A percentile compares a stretch with the other conserved stretches of the same genome.
Evolutionary conservation across 2,329 filamentous ascomycete genomes (phyloP).

Genomic region (Sphaceloma murrayae): DNA sequence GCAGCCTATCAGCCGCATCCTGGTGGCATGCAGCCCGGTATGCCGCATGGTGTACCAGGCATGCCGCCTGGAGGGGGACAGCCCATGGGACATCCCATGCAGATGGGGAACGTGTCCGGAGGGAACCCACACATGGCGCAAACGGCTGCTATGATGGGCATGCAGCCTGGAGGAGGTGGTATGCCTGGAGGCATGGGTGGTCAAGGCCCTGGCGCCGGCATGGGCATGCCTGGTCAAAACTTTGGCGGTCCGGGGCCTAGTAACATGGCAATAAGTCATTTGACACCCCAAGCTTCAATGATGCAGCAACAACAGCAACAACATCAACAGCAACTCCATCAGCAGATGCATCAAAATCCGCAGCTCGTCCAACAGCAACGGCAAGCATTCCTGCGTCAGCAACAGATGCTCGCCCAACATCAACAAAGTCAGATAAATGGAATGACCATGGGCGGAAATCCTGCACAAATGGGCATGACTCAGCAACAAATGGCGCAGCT

Average conservation of each 20-base stretch:
- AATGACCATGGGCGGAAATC: slow-evolving; percentile 44
- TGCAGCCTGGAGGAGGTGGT: slow-evolving; percentile 57
- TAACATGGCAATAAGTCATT: slow-evolving; percentile 61
- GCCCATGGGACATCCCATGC: slow-evolving; percentile 59
- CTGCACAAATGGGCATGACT: slow-evolving; percentile 43
- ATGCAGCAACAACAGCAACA: slow-evolving; percentile 39
- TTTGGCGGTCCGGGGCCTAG: slow-evolving; percentile 46
- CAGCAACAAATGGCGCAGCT: slow-evolving; percentile 46
- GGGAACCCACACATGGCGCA: slow-evolving; percentile 62
- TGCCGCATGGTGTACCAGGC: slow-evolving; percentile 55
- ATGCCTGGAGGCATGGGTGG: slow-evolving; percentile 33
- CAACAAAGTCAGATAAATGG: slow-evolving; percentile 28
- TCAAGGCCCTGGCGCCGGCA: slow-evolving; percentile 25
- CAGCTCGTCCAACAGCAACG: slow-evolving; percentile 31
- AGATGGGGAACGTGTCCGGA: slow-evolving; percentile 62
- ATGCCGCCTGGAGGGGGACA: slow-evolving; percentile 59
- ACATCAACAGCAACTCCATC: slow-evolving; percentile 31
- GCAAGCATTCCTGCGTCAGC: slow-evolving; percentile 31
- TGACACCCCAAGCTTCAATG: slow-evolving; percentile 54
- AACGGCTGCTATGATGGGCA: slow-evolving; percentile 62
- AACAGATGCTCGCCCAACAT: slow-evolving; percentile 25
- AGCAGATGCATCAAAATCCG: slow-evolving; percentile 44
- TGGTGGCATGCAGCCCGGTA: slow-evolving; percentile 61
- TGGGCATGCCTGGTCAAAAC: slow-evolving; percentile 30
- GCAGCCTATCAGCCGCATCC: slow-evolving; percentile 66